These are phyloP conservation scores for Ceratocystis smalleyi DNA, from an alignment of 2,329 filamentous ascomycete genomes.

Conservation along the genomic window DNA sequence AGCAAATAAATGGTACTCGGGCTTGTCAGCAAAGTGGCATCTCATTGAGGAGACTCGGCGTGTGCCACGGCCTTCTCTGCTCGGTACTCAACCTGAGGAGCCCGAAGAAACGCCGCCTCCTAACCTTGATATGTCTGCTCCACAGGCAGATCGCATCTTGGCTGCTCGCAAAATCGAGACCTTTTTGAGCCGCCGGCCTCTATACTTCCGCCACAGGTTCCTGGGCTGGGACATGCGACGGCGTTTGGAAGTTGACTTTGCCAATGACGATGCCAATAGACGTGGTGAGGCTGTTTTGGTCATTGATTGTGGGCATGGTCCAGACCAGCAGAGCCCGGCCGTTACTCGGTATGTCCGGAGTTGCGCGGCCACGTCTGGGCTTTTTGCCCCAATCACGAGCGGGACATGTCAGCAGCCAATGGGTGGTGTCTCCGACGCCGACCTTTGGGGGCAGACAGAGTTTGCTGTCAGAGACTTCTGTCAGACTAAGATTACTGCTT, in stretches of 20 bases:
- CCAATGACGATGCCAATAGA: constrained; percentile 57
- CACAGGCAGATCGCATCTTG: constrained; percentile 55
- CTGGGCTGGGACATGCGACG: constrained; percentile 86
- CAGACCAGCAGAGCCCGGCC: constrained; percentile 30
- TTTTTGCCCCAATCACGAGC: background rate
- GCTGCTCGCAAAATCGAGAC: constrained; percentile 72
- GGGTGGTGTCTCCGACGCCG: constrained; percentile 28
- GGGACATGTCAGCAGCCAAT: constrained; percentile 13
- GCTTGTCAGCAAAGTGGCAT: constrained; percentile 66
- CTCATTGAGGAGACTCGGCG: constrained; percentile 65
- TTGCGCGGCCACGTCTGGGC: background rate
- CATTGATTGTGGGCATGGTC: constrained; percentile 54
- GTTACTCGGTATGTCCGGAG: constrained; percentile 32
- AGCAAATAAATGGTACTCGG: constrained; percentile 63
- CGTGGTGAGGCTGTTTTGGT: constrained; percentile 66
- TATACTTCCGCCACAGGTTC: constrained; percentile 63
- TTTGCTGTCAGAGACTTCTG: constrained; percentile 40
- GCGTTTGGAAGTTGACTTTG: constrained; percentile 76
- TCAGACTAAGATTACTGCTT: constrained; percentile 49
- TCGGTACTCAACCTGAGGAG: constrained; percentile 48
- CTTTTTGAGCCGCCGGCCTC: constrained; percentile 56
- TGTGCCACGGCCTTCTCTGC: constrained; percentile 53
- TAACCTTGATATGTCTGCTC: constrained; percentile 4
- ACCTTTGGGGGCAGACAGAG: constrained; percentile 51
- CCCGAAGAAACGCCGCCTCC: background rate